phyloP scores from a whole-genome alignment of 1,284 basidiomycete genomes.

The Cryptococcus neoformans region DNA sequence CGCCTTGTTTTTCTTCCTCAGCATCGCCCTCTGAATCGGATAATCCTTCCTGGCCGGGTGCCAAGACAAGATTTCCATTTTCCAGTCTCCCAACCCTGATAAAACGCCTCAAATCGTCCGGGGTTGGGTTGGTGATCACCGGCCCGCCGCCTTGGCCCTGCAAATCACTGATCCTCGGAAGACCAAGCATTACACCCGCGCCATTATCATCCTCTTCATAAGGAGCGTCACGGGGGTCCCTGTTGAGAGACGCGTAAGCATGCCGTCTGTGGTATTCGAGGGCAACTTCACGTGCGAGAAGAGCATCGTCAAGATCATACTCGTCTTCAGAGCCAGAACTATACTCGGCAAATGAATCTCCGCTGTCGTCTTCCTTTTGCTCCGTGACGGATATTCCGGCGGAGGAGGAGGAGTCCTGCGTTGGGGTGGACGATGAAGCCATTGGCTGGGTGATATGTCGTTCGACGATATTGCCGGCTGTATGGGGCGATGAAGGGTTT shows the following conservation, averaged over 20 bases:
- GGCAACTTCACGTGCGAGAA: slow-evolving; percentile 41
- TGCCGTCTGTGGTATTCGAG: slow-evolving; percentile 40
- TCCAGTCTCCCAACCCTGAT: slow-evolving; percentile 45
- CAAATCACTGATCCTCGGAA: slow-evolving; percentile 27
- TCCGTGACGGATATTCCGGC: slow-evolving; percentile 3
- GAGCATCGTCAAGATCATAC: slow-evolving; percentile 43
- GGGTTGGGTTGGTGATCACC: slow-evolving; percentile 42
- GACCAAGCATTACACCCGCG: slow-evolving; percentile 30
- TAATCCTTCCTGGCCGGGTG: slow-evolving; percentile 35
- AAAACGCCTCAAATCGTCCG: slow-evolving; percentile 38
- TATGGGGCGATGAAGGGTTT: no score
- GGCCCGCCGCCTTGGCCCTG: slow-evolving; percentile 15
- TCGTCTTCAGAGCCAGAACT: slow-evolving; percentile 41
- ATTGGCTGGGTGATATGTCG: background rate
- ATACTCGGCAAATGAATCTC: slow-evolving; percentile 31
- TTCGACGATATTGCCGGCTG: background rate
- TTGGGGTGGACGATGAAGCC: background rate
- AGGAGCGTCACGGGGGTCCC: slow-evolving; percentile 12
- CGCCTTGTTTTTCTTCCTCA: slow-evolving; percentile 1
- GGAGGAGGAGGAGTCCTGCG: background rate
- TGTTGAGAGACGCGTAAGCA: slow-evolving; percentile 26
- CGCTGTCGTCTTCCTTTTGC: slow-evolving; percentile 25
- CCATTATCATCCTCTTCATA: slow-evolving; percentile 3
- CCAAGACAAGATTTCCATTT: slow-evolving; percentile 48
- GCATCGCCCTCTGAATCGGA: slow-evolving; percentile 21